Base-by-base conservation (phyloP, 2,329 filamentous ascomycete species). In the Tricladium varicosporioides region DNA sequence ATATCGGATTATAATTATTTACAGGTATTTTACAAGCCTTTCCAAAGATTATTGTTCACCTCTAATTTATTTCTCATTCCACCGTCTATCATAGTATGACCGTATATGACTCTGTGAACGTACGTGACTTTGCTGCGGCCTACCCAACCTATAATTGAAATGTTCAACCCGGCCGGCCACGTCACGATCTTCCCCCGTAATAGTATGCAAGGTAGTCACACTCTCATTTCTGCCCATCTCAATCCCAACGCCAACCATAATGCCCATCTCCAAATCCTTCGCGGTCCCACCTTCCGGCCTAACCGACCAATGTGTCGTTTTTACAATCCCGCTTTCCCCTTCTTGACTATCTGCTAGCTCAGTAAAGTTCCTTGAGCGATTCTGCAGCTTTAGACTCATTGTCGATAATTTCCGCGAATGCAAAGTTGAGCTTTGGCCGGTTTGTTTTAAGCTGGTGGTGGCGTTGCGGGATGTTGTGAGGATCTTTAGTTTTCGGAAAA, bases 401-500 rank as follows among this genome's bases (percentile, higher is more conserved):
- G 36, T 40, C 9, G 36, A 40, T 4, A 40, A 10, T n/a, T 40
- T 40, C n/a, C 36, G 10, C 11, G 36, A 40, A 40, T 40, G 36
- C 9, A 40, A n/a, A 13, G 36, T n/a, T 40, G 36, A 40, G 36
- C n/a, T 40, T n/a, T n/a, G 36, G 11, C 36, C 36, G 2, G 36
- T 40, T n/a, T 40, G 36, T 40, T 40, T 40, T 11, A 40, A 3
- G 4, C 36, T n/a, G n/a, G 36, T 10, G n/a, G 5, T n/a, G 36
- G 32, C 40, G 13, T 51, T 57, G 13, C 46, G 45, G 5, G 56
- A 53, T 22, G 48, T 40, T n/a, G 40, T 45, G 18, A 61, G 49
- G 11, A 61, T 52, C 8, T 61, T 60, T 50, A 64, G 62, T 4
- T 60, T 63, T 2, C 53, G 56, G 48, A 64, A 64, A 54, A 72